Conservation (phyloP, 83 land plant species). For the Diphasiastrum complanatum region DNA sequence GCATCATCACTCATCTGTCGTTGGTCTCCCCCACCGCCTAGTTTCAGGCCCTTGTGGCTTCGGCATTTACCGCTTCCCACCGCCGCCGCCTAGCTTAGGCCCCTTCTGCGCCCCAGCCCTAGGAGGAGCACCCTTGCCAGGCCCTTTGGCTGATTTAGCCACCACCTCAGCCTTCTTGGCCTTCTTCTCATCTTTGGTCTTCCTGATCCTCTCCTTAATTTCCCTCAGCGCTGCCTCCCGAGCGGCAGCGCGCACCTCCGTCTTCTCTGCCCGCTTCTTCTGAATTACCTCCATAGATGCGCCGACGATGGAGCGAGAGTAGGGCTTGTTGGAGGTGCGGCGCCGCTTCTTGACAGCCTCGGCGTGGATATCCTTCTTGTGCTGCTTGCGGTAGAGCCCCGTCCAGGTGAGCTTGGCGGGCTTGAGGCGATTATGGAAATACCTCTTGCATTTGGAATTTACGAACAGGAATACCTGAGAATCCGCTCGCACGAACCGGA, state of each 20-base stretch:
- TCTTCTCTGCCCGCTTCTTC: slow-evolving; percentile 69
- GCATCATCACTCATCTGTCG: too few relatives aligned
- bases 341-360: slow-evolving; percentile 73
- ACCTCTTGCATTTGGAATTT: not conserved
- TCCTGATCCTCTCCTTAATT: slow-evolving; percentile 36
- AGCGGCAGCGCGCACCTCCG: slow-evolving; percentile 77
- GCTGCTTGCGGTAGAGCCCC: not conserved
- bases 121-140: slow-evolving; percentile 12
- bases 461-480: not conserved
- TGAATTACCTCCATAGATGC: slow-evolving; percentile 81
- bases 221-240: slow-evolving; percentile 67
- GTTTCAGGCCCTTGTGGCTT: too few relatives aligned
- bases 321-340: slow-evolving; percentile 59
- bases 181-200: slow-evolving; percentile 36
- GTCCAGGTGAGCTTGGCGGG: not conserved
- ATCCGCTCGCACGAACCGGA: not conserved
- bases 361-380: slow-evolving; percentile 49
- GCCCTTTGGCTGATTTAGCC: slow-evolving; percentile 18
- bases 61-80: slow-evolving; percentile 22
- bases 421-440: not conserved
- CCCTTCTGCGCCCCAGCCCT: slow-evolving; percentile 20
- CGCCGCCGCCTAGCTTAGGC: slow-evolving; percentile 21
- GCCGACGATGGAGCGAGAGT: slow-evolving; percentile 74
- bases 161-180: slow-evolving; percentile 29
- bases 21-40: too few relatives aligned